A percentile compares a stretch with the other conserved stretches of the same genome.
Conservation (phyloP, 2,329 filamentous ascomycete species). For the Diaporthe citrichinensis region DNA sequence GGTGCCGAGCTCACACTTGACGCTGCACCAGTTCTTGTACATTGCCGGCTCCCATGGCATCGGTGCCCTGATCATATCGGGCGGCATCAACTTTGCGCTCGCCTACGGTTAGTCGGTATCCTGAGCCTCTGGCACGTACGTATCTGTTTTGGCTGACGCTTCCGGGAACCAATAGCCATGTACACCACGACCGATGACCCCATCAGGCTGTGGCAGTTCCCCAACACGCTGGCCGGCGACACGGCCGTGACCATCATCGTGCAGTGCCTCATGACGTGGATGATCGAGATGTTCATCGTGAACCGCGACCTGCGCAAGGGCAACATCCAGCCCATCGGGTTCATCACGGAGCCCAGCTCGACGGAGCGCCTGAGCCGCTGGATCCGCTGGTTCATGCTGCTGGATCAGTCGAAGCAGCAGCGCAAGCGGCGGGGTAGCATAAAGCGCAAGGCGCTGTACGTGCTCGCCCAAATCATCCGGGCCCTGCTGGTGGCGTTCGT, state of each 20-base stretch:
- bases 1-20: constrained; percentile 56
- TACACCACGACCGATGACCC: constrained; percentile 59
- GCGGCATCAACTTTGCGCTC: constrained; percentile 66
- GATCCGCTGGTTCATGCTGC: constrained; percentile 61
- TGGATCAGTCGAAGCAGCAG: constrained; percentile 50
- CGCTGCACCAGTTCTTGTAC: constrained; percentile 62
- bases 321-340: constrained; percentile 62
- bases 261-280: constrained; percentile 66
- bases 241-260: constrained; percentile 65
- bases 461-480: constrained; percentile 54
- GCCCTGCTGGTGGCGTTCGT: constrained; percentile 54
- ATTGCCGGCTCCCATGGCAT: constrained; percentile 63
- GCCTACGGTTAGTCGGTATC: constrained; percentile 59
- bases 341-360: constrained; percentile 53
- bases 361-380: constrained; percentile 39
- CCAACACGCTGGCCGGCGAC: constrained; percentile 66
- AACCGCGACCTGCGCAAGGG: constrained; percentile 61
- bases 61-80: constrained; percentile 62
- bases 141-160: constrained; percentile 36
- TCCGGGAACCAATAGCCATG: constrained; percentile 56
- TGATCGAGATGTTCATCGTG: constrained; percentile 63
- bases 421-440: constrained; percentile 47
- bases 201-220: constrained; percentile 63
- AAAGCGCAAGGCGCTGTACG: constrained; percentile 51
- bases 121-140: background rate